These are phyloP conservation scores for Echeveria elegans DNA, from an alignment of 164 flowering plant genomes.

Conservation along the genomic window DNA sequence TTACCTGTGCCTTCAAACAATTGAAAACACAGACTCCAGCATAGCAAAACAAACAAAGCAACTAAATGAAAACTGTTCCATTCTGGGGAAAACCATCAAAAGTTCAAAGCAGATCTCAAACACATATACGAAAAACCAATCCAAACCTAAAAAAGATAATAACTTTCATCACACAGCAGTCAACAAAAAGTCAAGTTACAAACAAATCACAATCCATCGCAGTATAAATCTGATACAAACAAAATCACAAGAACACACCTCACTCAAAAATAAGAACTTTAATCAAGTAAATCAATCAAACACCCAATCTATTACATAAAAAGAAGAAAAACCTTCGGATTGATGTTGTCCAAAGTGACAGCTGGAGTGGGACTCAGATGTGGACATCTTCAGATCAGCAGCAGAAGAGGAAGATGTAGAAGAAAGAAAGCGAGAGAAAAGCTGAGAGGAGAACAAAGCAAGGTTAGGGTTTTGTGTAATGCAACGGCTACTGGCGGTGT, in stretches of 20 bases:
- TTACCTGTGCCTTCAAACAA: not conserved
- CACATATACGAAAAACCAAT: not conserved
- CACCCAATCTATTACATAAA: not conserved
- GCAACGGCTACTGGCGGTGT: not conserved
- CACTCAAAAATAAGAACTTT: not conserved
- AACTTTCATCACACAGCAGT: not conserved
- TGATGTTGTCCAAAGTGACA: conserved; percentile 6
- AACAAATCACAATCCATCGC: not conserved
- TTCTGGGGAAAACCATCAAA: not conserved
- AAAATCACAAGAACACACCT: not conserved
- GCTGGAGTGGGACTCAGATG: conserved; percentile 6
- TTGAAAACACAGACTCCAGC: not conserved
- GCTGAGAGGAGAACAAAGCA: not conserved
- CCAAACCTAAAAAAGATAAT: not conserved
- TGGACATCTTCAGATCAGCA: not conserved
- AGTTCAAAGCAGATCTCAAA: not conserved
- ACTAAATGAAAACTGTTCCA: too few relatives aligned
- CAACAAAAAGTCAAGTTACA: not conserved
- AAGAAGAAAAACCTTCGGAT: not conserved
- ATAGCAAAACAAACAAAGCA: not conserved
- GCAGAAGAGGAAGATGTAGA: not conserved
- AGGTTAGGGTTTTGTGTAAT: too few relatives aligned
- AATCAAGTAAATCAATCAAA: not conserved
- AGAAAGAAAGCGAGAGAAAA: conserved; percentile 1
- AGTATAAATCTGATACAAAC: too few relatives aligned